These are phyloP conservation scores for Powellomyces hirtus DNA, from an alignment of 192 early-diverging fungal genomes.

Conservation along the genomic window DNA sequence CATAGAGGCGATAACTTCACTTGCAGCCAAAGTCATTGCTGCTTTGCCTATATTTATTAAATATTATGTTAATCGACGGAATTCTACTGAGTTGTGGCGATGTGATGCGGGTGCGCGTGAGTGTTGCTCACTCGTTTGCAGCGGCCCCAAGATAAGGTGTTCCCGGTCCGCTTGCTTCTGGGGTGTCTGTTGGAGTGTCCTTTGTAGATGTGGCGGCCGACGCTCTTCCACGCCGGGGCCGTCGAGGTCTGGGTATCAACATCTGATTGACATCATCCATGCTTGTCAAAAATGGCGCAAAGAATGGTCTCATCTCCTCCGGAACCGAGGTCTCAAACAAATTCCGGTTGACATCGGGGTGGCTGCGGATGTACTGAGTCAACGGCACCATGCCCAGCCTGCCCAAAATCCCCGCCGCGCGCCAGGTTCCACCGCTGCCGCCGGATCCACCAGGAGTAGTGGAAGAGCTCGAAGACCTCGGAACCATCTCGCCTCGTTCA, in stretches of 20 bases:
- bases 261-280: constrained; percentile 27
- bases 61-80: too few species aligned
- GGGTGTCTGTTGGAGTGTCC: too few species aligned
- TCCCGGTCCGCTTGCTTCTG: too few species aligned
- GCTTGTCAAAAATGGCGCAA: constrained; percentile 27
- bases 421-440: constrained; percentile 8
- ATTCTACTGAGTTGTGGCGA: too few species aligned
- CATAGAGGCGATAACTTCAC: too few species aligned
- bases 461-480: not conserved
- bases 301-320: constrained; percentile 29
- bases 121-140: too few species aligned
- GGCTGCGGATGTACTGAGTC: constrained; percentile 33
- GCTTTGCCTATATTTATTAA: too few species aligned
- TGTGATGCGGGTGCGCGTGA: too few species aligned
- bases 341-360: constrained; percentile 32
- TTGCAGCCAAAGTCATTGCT: too few species aligned
- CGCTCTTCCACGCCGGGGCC: too few species aligned
- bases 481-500: not conserved
- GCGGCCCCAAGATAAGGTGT: too few species aligned
- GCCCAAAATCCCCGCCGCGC: constrained; percentile 31
- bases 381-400: constrained; percentile 42
- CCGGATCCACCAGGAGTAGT: constrained; percentile 2
- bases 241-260: constrained; percentile 4
- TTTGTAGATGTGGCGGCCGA: too few species aligned
- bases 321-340: constrained; percentile 34